Percentiles rank a stretch among this genome's conserved stretches.
Evolutionary conservation across 495 filamentous ascomycete genomes (phyloP).

Genomic region (Podospora pseudopauciseta): DNA sequence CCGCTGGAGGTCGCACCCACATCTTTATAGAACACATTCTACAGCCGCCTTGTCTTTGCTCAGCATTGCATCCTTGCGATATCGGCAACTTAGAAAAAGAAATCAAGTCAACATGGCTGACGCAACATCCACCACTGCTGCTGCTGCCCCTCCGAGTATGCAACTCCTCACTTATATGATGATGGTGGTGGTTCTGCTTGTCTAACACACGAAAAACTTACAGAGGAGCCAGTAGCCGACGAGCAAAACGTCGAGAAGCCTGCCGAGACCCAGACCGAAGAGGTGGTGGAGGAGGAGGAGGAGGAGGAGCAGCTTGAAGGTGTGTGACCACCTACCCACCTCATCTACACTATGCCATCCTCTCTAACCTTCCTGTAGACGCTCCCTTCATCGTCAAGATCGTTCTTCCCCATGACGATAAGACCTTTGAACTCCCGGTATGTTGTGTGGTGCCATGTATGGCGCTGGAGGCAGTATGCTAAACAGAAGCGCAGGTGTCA

Average conservation of each 20-base stretch:
- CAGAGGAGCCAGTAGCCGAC: constrained; percentile 25
- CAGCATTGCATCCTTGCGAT: background rate
- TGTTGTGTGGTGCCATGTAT: constrained; percentile 20
- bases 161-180: background rate
- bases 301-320: constrained; percentile 26
- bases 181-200: background rate
- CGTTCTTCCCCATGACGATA: constrained; percentile 74
- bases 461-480: constrained; percentile 11
- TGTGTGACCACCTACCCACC: constrained; percentile 5
- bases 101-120: constrained; percentile 19
- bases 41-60: background rate
- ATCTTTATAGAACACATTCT: background rate
- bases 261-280: constrained; percentile 14
- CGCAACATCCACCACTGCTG: constrained; percentile 9
- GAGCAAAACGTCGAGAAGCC: constrained; percentile 16
- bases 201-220: constrained; percentile 13
- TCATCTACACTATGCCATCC: background rate
- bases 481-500: constrained; percentile 62
- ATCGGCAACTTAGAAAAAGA: constrained; percentile 3
- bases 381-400: constrained; percentile 61
- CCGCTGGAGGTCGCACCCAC: background rate
- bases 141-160: constrained; percentile 19
- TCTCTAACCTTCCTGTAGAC: constrained; percentile 51
- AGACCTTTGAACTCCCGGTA: constrained; percentile 82
- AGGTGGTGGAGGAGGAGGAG: constrained; percentile 21